Conservation (phyloP, 768 basidiomycete genomes). For the Tulasnella sp. region DNA sequence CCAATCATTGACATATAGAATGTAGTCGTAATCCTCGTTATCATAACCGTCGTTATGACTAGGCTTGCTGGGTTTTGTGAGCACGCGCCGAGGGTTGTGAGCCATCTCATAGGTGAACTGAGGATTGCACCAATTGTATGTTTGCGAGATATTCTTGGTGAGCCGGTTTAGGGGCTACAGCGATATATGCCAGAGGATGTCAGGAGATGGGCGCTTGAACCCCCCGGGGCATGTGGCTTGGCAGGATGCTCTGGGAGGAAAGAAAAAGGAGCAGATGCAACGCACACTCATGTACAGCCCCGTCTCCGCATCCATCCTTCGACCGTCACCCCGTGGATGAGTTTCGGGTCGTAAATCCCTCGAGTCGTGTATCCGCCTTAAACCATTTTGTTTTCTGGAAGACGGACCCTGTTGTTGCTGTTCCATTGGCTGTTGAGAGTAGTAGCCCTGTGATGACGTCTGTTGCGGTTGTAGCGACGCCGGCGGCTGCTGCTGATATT, state of each 20-base stretch:
- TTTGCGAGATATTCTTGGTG: constrained; percentile 80
- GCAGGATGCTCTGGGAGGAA: neutral
- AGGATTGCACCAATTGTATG: constrained; percentile 91
- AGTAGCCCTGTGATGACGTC: constrained; percentile 30
- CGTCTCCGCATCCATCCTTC: constrained; percentile 60
- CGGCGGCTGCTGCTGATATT: constrained; percentile 37
- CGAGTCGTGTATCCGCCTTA: constrained; percentile 64
- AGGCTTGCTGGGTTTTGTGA: constrained; percentile 96
- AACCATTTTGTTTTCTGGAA: constrained; percentile 42
- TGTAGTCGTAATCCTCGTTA: constrained; percentile 99
- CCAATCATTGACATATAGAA: constrained; percentile 98
- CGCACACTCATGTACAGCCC: constrained; percentile 68
- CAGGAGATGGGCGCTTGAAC: constrained; percentile 18
- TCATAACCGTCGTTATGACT: constrained; percentile 94
- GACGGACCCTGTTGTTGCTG: constrained; percentile 48
- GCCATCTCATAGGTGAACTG: constrained; percentile 89
- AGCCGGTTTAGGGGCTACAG: constrained; percentile 51
- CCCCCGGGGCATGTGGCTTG: neutral
- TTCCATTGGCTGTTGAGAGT: constrained; percentile 27
- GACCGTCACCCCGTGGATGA: constrained; percentile 48
- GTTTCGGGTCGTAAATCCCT: constrained; percentile 70
- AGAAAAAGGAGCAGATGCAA: constrained; percentile 19
- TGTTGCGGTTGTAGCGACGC: constrained; percentile 27
- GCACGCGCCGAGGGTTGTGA: constrained; percentile 89
- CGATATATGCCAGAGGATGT: constrained; percentile 22